Conservation (phyloP, 1,139 yeast species). For the Geotrichum candidum region DNA sequence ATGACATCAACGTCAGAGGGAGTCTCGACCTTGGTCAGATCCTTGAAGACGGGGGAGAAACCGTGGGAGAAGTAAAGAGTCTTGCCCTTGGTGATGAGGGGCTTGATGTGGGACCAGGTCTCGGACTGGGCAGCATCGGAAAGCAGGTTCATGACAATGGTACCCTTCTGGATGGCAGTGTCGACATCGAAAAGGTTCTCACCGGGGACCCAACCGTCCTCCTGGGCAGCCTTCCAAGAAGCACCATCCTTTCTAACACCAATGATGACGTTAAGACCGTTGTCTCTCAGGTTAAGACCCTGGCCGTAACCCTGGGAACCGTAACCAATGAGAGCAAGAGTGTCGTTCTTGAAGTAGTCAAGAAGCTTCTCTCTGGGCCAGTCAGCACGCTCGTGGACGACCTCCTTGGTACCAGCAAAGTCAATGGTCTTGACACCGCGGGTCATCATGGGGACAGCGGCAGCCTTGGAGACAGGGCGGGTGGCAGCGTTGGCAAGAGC, state of each 20-base stretch:
- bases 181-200: conserved; percentile 91
- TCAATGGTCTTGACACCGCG: conserved; percentile 95
- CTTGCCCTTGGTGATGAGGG: conserved; percentile 92
- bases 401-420: conserved; percentile 93
- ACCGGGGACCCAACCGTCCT: conserved; percentile 99
- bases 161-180: conserved; percentile 89
- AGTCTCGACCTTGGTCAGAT: conserved; percentile 91
- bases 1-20: conserved; percentile 94
- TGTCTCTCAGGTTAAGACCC: conserved; percentile 98
- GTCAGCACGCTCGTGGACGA: conserved; percentile 97
- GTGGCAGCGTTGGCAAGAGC: conserved; percentile 23
- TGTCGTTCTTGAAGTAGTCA: conserved; percentile 96
- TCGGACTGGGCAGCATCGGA: conserved; percentile 99
- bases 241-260: conserved; percentile 99
- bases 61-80: conserved; percentile 99
- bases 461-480: conserved; percentile 17
- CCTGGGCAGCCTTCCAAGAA: conserved; percentile 98
- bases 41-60: conserved; percentile 98
- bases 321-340: conserved; percentile 95
- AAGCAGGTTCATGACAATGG: conserved; percentile 92
- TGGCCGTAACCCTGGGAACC: conserved; percentile 99
- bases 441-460: conserved; percentile 28
- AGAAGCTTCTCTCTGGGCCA: conserved; percentile 98
- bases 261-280: conserved; percentile 92
- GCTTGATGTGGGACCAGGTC: conserved; percentile 85